Base-by-base conservation (phyloP, 1,284 basidiomycete species). In the Boletus smithii region DNA sequence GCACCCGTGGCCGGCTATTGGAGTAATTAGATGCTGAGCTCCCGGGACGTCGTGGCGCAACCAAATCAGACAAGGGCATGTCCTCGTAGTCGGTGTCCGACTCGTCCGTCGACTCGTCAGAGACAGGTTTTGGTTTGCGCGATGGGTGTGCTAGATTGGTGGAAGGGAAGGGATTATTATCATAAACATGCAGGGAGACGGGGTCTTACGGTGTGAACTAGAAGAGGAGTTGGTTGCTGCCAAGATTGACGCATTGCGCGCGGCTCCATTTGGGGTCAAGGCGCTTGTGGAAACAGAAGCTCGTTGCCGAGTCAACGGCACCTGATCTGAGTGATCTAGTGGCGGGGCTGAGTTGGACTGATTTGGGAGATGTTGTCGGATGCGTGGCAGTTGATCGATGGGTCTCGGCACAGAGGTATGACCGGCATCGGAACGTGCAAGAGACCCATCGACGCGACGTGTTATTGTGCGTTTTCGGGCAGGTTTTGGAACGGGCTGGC, bases 1-100 rank as follows among this genome's bases (percentile, higher is more conserved):
- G 70, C 41, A 61, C 58, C 23, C 68, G 64, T 30, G 58, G 54
- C 27, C 59, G 62, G 17, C 50, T 62, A 53, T 54, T 59, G 61
- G 46, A 67, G 50, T 37, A 54, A 52, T 50, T 60, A 57, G 71
- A 84, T 55, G 61, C 68, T 38, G 67, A 66, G 54, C 65, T 76
- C 5, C 72, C 73, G 14, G 76, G 74, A 29, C 76, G 70, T 26
- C 61, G 63, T 17, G 76, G 74, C 0, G 58, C 56, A 10, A 74
- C 59, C 24, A 75, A 55, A 17, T 58, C 59, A 1, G 73, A 67
- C 32, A 79, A 61, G 4, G 76, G 76, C 30, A 70, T 66, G 50
- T 67, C 63, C 40, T 75, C 69, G 17, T 75, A 74, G 16, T 71
- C 68, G n/a, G 42, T 40, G 26, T 66, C 54, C 1, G 55, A 54